These are phyloP conservation scores for Candida frijolesensis DNA, from an alignment of 1,139 yeast genomes.

Conservation along the genomic window DNA sequence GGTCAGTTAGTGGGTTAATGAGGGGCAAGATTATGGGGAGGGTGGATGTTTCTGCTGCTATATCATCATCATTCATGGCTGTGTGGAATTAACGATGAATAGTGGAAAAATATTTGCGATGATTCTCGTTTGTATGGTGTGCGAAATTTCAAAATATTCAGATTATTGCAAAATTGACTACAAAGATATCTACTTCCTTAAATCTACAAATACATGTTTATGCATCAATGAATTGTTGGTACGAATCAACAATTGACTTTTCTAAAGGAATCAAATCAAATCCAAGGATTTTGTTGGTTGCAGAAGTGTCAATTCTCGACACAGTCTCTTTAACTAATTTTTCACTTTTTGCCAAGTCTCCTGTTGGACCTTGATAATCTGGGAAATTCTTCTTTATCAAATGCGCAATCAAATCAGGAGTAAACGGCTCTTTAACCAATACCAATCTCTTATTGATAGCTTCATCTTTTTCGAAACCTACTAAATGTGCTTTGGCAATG, in stretches of 20 bases:
- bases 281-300: slow-evolving; percentile 37
- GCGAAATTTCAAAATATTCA: too few relatives aligned
- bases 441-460: slow-evolving; percentile 31
- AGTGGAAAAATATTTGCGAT: too few relatives aligned
- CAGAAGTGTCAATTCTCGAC: slow-evolving; percentile 23
- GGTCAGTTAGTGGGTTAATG: slow-evolving; percentile 28
- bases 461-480: slow-evolving; percentile 30
- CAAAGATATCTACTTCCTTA: too few relatives aligned
- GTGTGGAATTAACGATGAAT: background rate
- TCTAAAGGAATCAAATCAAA: slow-evolving; percentile 39
- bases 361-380: slow-evolving; percentile 13
- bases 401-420: slow-evolving; percentile 24
- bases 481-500: slow-evolving; percentile 40
- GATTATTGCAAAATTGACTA: too few relatives aligned
- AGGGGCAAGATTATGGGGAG: slow-evolving; percentile 22
- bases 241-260: slow-evolving; percentile 42
- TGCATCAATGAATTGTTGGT: slow-evolving; percentile 37
- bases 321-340: slow-evolving; percentile 1
- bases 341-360: slow-evolving; percentile 9
- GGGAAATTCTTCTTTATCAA: slow-evolving; percentile 25
- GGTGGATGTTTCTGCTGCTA: background rate
- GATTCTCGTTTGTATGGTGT: too few relatives aligned
- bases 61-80: background rate
- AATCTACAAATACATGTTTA: slow-evolving; percentile 10
- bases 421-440: slow-evolving; percentile 26